A percentile compares a stretch with the other conserved stretches of the same genome.
These are phyloP conservation scores for Fusarium burgessii DNA, from an alignment of 2,329 filamentous ascomycete genomes.

Conservation along the genomic window DNA sequence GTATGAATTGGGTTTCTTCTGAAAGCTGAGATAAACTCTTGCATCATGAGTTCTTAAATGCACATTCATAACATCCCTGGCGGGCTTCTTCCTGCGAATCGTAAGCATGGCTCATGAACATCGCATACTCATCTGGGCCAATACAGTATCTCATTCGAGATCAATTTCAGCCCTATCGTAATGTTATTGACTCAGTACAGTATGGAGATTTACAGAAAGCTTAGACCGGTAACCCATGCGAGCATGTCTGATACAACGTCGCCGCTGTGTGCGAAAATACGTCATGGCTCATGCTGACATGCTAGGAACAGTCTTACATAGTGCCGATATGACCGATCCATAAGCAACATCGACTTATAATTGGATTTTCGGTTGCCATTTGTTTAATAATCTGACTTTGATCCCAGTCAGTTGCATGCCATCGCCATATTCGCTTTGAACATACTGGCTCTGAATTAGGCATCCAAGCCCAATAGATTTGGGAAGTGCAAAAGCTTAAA, in stretches of 20 bases:
- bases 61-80: not conserved
- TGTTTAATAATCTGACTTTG: not conserved
- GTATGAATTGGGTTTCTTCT: not conserved
- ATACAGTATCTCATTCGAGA: too few species aligned
- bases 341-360: not conserved
- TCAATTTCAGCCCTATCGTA: too few species aligned
- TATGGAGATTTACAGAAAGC: too few species aligned
- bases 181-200: too few species aligned
- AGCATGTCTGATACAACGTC: too few species aligned
- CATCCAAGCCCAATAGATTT: not conserved
- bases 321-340: not conserved
- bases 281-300: conserved; percentile 4
- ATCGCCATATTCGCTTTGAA: not conserved
- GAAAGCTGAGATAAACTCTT: not conserved
- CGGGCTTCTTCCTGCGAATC: too few species aligned
- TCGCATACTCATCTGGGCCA: too few species aligned
- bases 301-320: not conserved
- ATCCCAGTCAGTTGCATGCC: not conserved
- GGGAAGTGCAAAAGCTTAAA: not conserved
- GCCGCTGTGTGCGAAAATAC: not conserved
- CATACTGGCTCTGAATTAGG: too few species aligned
- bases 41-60: not conserved
- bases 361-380: not conserved
- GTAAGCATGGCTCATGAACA: too few species aligned
- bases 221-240: too few species aligned